phyloP scores from a whole-genome alignment of 164 flowering plant genomes.

The Nymphaea colorata region DNA sequence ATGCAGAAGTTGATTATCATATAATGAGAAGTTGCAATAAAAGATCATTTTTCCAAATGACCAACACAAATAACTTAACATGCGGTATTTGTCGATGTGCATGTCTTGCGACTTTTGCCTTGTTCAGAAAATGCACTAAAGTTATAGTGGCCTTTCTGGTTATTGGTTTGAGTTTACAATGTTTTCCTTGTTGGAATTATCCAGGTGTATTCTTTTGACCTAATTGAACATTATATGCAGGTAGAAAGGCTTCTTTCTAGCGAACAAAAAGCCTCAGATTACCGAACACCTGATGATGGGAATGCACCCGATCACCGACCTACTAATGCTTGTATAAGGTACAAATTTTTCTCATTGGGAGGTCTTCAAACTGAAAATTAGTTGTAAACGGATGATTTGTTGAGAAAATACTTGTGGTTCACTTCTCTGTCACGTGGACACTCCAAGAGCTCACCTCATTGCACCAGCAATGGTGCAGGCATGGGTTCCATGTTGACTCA shows the following conservation, averaged over 20 bases:
- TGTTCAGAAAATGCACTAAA: background rate
- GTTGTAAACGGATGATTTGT: no score
- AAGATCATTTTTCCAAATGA: no score
- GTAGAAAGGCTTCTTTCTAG: slow-evolving; percentile 87
- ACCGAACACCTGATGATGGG: slow-evolving; percentile 91
- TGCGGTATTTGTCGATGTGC: no score
- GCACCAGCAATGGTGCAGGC: no score
- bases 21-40: no score
- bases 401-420: no score
- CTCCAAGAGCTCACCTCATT: no score
- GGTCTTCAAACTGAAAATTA: background rate
- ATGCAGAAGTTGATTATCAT: no score
- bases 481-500: no score
- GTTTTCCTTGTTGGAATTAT: background rate
- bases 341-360: background rate
- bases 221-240: slow-evolving; percentile 22
- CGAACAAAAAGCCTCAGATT: slow-evolving; percentile 90
- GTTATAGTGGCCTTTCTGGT: background rate
- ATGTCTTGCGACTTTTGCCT: no score
- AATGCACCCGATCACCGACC: slow-evolving; percentile 95
- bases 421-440: no score
- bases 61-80: no score
- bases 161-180: background rate
- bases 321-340: slow-evolving; percentile 96
- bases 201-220: background rate